Evolutionary conservation across 495 filamentous ascomycete genomes (phyloP).

Genomic region (Penicillium argentinense): DNA sequence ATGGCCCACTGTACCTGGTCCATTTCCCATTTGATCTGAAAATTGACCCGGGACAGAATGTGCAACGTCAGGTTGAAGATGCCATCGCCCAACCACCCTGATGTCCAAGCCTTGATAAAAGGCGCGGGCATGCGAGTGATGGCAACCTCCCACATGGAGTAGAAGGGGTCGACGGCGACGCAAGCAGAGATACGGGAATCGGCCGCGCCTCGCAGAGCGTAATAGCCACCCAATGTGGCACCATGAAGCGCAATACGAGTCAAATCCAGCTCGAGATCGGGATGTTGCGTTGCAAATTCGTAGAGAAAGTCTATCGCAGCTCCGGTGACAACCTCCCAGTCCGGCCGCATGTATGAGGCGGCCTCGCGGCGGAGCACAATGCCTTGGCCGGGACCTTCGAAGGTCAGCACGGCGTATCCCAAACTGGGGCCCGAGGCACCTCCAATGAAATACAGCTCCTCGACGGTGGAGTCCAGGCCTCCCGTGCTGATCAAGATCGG

Average conservation of each 20-base stretch:
- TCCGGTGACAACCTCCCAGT: constrained; percentile 29
- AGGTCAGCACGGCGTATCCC: constrained; percentile 50
- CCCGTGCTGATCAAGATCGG: constrained; percentile 41
- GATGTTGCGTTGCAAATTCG: constrained; percentile 4
- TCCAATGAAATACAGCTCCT: constrained; percentile 46
- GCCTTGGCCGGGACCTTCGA: constrained; percentile 54
- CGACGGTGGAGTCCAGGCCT: constrained; percentile 44
- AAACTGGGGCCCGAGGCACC: constrained; percentile 15
- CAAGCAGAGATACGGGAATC: constrained; percentile 49
- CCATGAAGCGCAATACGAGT: constrained; percentile 40
- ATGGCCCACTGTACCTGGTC: constrained; percentile 12
- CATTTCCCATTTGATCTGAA: constrained; percentile 40
- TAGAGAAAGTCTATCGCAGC: constrained; percentile 35
- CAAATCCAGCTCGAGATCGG: constrained; percentile 41
- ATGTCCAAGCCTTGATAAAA: constrained; percentile 13
- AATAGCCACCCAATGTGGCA: constrained; percentile 46
- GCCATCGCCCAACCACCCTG: constrained; percentile 31
- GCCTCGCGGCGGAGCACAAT: constrained; percentile 29
- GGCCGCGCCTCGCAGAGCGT: constrained; percentile 32
- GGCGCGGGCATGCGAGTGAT: constrained; percentile 25
- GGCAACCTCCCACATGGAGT: constrained; percentile 35
- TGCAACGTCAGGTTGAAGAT: constrained; percentile 22
- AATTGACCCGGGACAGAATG: constrained; percentile 8
- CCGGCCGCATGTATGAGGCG: constrained; percentile 32
- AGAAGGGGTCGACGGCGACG: constrained; percentile 41